Evolutionary conservation across 257 asterid species (phyloP), one percentile per base, ranked within the genome.

Genomic region (Solanum tarapatanum): DNA sequence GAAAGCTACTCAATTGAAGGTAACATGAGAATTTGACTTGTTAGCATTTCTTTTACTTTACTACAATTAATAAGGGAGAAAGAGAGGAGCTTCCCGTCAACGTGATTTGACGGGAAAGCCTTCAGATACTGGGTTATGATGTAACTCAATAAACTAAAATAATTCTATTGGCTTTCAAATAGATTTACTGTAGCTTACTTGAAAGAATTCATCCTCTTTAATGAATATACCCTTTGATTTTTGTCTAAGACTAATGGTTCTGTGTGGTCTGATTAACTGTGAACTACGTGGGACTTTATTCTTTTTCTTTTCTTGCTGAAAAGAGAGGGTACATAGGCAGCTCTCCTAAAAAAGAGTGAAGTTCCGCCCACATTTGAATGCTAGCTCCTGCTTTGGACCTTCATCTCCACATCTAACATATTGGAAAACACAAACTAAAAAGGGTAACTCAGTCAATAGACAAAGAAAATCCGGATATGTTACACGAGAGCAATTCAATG

Each of bases 1-100:
- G 90, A 97, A 97, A 94, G 92, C 96, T 70, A 93, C 99, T 62
- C 99, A 97, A 89, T 87, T 97, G 89, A 97, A 96, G 98, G 99
- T 97, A 93, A 87, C 86, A 88, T 82, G 69, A 37, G 74, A 84
- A 79, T 74, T 30, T 43, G 5, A 76, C 62, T 89, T 37, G 19
- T 76, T 89, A 87, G 43, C 9, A 14, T 14, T 69, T 30, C 35
- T 33, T 33, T 12, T 28, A 68, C 33, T 68, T 72, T 72, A 72
- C 80, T 72, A 33, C 41, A 33, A 33, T 73, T 73, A 8, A 73
- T 33, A 73, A 8, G 23, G 23, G 80, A 28, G 16, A 33, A 73
- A 17, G 76, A 69, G 76, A 69, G 39, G 75, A 69, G 75, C 75
- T 69, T 28, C 37, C 75, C 37, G 5, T 69, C 37, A 69, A 69